Evolutionary conservation across 2,329 filamentous ascomycete genomes (phyloP).

Genomic region (Diaporthe australafricana): DNA sequence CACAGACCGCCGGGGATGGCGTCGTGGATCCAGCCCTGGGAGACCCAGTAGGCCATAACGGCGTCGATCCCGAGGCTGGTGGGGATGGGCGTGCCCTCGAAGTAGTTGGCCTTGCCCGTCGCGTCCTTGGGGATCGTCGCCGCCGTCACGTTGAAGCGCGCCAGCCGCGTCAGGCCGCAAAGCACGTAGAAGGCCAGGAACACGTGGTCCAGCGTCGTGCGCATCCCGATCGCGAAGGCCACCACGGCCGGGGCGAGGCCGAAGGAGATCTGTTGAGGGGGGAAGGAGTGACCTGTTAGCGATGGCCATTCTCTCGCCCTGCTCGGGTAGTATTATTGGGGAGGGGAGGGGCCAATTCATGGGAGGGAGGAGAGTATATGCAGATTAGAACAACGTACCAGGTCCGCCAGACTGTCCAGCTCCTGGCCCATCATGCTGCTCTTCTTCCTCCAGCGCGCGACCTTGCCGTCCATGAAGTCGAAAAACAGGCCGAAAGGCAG

Average conservation of each 20-base stretch:
- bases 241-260: conserved; percentile 89
- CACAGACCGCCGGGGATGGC: conserved; percentile 81
- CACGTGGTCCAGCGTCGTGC: conserved; percentile 85
- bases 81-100: conserved; percentile 96
- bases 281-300: background rate
- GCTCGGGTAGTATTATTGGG: background rate
- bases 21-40: conserved; percentile 81
- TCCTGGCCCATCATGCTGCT: conserved; percentile 98
- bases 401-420: conserved; percentile 92
- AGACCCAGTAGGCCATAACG: conserved; percentile 91
- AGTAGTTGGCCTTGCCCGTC: conserved; percentile 91
- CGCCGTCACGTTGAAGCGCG: conserved; percentile 97
- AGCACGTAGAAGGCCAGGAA: conserved; percentile 90
- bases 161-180: conserved; percentile 91
- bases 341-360: conserved; percentile 14
- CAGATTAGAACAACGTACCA: conserved; percentile 69
- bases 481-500: conserved; percentile 96
- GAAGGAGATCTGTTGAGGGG: conserved; percentile 83
- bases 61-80: conserved; percentile 85
- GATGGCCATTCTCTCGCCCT: background rate
- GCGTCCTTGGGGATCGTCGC: conserved; percentile 90
- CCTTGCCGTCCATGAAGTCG: conserved; percentile 97
- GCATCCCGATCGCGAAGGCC: conserved; percentile 89
- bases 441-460: conserved; percentile 96
- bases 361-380: background rate